Evolutionary conservation across 345 rosid species (phyloP).

Genomic region (Corymbia maculata): DNA sequence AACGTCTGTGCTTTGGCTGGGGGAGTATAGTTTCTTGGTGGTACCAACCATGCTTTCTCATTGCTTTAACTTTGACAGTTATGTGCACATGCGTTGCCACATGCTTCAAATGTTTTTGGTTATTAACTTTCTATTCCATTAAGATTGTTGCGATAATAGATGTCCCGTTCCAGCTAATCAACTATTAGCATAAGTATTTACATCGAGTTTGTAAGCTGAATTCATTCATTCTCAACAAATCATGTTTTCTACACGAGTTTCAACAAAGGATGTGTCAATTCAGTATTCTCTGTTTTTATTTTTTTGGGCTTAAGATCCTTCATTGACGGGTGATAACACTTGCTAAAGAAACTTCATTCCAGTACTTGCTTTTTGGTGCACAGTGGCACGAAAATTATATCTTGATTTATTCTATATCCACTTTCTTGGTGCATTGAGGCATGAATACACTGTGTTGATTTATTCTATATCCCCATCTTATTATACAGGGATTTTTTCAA

Average conservation of each 20-base stretch:
- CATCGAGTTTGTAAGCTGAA: not conserved
- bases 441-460: not conserved
- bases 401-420: not conserved
- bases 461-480: not conserved
- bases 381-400: not conserved
- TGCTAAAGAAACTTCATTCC: not conserved
- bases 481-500: conserved; percentile 70
- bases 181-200: not conserved
- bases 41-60: not conserved
- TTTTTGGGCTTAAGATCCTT: not conserved
- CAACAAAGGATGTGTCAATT: not conserved
- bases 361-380: not conserved
- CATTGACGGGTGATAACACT: not conserved
- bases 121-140: not conserved
- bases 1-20: not conserved
- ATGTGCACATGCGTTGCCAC: not conserved
- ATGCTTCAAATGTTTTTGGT: not conserved
- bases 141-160: not conserved
- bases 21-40: not conserved
- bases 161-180: not conserved
- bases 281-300: not conserved
- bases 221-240: not conserved
- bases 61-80: not conserved
- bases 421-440: not conserved
- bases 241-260: not conserved